phyloP scores from a whole-genome alignment of 139 green algal genomes.

The Edaphochlamys debaryana region DNA sequence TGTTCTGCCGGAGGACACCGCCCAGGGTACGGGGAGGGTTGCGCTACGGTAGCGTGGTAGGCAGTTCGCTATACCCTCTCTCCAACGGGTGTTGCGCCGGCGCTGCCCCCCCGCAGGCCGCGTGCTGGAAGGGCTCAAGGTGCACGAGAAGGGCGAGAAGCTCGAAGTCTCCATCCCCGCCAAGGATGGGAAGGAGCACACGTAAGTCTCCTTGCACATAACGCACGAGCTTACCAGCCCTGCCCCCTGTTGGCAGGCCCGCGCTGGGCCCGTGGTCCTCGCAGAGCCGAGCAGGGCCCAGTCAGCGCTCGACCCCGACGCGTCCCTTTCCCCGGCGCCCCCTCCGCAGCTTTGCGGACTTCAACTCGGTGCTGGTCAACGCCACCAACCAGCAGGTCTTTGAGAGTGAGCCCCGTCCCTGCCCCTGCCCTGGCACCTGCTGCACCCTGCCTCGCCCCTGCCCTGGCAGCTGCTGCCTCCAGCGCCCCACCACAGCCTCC shows the following conservation, averaged over 20 bases:
- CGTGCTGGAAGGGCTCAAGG: not conserved
- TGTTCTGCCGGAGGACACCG: not conserved
- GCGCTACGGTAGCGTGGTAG: not conserved
- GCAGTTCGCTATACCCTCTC: no score
- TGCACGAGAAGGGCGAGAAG: constrained; percentile 8
- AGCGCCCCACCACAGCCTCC: no score
- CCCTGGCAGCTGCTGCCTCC: no score
- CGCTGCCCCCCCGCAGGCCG: not conserved
- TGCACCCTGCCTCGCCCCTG: no score
- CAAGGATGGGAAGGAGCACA: not conserved
- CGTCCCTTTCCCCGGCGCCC: not conserved
- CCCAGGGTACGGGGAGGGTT: not conserved
- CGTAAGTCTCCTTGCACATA: not conserved
- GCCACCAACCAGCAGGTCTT: constrained; percentile 33
- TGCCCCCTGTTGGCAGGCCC: no score
- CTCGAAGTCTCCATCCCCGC: not conserved
- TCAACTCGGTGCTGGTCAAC: not conserved
- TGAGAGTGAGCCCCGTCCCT: not conserved
- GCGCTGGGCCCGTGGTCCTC: no score
- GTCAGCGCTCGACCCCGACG: no score
- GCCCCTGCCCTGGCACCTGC: no score
- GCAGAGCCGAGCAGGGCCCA: no score
- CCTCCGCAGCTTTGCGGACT: not conserved
- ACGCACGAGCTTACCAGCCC: no score
- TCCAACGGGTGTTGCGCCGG: not conserved